phyloP scores from a whole-genome alignment of 2,329 filamentous ascomycete genomes.

The Colletotrichum horii region DNA sequence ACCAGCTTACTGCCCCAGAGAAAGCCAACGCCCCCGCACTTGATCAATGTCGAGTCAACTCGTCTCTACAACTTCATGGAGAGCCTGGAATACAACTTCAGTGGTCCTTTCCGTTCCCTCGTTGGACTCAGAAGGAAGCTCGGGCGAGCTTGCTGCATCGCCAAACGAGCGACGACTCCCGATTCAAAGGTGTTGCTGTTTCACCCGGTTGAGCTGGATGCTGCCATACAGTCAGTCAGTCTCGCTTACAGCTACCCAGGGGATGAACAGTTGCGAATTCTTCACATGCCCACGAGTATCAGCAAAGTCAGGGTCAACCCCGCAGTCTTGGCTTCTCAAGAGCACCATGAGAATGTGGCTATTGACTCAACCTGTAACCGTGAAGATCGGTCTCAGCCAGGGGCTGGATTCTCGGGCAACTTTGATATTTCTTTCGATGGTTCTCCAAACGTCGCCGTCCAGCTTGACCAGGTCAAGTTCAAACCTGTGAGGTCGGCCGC shows the following conservation, averaged over 20 bases:
- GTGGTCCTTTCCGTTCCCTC: neutral
- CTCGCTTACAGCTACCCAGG: conserved; percentile 34
- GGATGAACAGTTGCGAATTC: conserved; percentile 33
- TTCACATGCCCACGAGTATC: conserved; percentile 34
- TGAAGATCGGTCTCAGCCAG: neutral
- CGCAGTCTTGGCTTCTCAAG: neutral
- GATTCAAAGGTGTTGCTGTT: conserved; percentile 19
- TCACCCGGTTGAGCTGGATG: conserved; percentile 38
- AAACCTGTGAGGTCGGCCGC: neutral
- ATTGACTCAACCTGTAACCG: neutral
- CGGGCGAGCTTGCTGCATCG: neutral
- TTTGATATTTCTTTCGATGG: neutral
- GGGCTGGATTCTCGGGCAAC: neutral
- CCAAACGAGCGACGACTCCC: neutral
- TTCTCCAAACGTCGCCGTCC: neutral
- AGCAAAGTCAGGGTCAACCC: conserved; percentile 10
- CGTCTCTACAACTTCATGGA: neutral
- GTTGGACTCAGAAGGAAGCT: neutral
- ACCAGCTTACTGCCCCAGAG: neutral
- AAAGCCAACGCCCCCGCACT: neutral
- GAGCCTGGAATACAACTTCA: neutral
- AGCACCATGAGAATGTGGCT: neutral
- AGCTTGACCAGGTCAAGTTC: neutral
- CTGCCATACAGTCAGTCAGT: conserved; percentile 37
- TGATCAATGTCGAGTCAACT: neutral